These are phyloP conservation scores for Tephrocybe sp. DNA, from an alignment of 768 basidiomycete genomes.

Conservation along the genomic window DNA sequence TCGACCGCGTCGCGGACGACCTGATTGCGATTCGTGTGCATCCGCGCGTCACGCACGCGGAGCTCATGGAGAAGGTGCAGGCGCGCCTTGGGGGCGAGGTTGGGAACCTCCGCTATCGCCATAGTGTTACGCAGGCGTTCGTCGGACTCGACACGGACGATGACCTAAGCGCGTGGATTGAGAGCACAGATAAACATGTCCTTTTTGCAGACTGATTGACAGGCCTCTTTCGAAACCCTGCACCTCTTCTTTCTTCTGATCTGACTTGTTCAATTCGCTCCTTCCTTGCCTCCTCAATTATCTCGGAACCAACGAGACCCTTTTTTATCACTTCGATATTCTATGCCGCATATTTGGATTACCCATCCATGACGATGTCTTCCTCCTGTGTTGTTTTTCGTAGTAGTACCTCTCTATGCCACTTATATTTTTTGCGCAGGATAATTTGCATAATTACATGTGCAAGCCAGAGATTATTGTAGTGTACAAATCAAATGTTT, in stretches of 20 bases:
- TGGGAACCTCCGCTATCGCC: constrained; percentile 68
- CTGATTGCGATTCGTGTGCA: constrained; percentile 96
- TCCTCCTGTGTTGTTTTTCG: constrained; percentile 1
- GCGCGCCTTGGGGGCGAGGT: constrained; percentile 80
- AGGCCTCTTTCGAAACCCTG: background rate
- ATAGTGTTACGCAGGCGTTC: constrained; percentile 65
- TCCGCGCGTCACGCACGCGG: constrained; percentile 81
- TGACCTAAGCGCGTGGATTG: constrained; percentile 73
- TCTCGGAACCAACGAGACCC: constrained; percentile 10
- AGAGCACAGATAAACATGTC: constrained; percentile 78
- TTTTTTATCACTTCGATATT: constrained; percentile 20
- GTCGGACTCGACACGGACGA: constrained; percentile 63
- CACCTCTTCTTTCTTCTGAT: background rate
- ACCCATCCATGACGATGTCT: background rate
- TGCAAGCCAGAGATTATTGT: constrained; percentile 17
- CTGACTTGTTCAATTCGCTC: no score
- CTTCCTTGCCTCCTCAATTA: background rate
- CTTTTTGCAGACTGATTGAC: constrained; percentile 68
- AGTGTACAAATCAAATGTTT: constrained; percentile 20
- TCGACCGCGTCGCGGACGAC: constrained; percentile 91
- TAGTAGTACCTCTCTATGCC: constrained; percentile 11
- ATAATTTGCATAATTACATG: constrained; percentile 2
- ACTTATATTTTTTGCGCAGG: constrained; percentile 6
- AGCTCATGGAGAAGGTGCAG: constrained; percentile 91
- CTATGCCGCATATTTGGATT: constrained; percentile 14